phyloP scores from a whole-genome alignment of 1,139 yeast genomes.

The Debaryomyces udenii region DNA sequence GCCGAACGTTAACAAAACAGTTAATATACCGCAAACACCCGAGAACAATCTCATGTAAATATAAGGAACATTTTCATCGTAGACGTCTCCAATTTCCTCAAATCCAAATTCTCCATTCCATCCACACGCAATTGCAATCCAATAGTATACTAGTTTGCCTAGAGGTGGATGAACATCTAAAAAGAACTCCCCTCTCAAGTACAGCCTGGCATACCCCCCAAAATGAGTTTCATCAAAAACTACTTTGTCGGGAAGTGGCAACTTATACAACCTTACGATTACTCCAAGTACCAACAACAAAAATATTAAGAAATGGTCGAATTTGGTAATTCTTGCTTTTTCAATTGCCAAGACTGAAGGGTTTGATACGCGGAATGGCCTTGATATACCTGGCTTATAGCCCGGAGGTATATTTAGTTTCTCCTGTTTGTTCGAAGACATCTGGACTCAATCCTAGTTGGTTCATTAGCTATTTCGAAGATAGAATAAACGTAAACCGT shows the following conservation, averaged over 20 bases:
- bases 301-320: slow-evolving; percentile 28
- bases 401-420: slow-evolving; percentile 7
- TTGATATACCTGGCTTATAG: slow-evolving; percentile 20
- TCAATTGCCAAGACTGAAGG: slow-evolving; percentile 13
- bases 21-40: slow-evolving; percentile 43
- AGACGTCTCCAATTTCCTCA: slow-evolving; percentile 36
- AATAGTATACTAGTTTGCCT: slow-evolving; percentile 49
- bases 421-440: slow-evolving; percentile 5
- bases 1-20: slow-evolving; percentile 50
- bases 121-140: slow-evolving; percentile 41
- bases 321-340: slow-evolving; percentile 13
- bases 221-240: slow-evolving; percentile 91
- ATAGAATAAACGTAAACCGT: too few relatives aligned
- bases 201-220: slow-evolving; percentile 44
- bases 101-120: slow-evolving; percentile 49
- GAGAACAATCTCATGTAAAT: slow-evolving; percentile 38
- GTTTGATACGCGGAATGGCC: slow-evolving; percentile 18
- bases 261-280: slow-evolving; percentile 52
- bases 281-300: slow-evolving; percentile 24
- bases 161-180: slow-evolving; percentile 68
- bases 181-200: slow-evolving; percentile 62
- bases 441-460: not conserved
- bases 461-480: not conserved
- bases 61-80: slow-evolving; percentile 34
- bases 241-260: slow-evolving; percentile 73